Evolutionary conservation across 441 rosid species (phyloP).

Genomic region (Pelargonium fulgidum): DNA sequence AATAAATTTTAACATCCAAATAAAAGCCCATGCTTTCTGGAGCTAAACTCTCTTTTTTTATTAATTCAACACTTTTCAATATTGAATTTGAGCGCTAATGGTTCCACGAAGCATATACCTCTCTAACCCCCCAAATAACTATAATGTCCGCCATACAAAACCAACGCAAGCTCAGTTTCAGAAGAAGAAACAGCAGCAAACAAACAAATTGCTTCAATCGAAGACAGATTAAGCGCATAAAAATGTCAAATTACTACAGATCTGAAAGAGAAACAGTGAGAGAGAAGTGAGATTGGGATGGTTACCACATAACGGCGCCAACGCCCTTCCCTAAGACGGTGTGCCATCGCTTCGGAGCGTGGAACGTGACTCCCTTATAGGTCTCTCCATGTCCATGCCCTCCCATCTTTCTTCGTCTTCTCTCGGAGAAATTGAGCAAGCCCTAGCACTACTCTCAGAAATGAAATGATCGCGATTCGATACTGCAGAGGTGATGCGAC

Average conservation of each 20-base stretch:
- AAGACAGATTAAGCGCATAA: neutral
- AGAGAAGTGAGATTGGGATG: neutral
- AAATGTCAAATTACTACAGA: neutral
- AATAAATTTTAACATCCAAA: neutral
- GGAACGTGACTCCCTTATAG: slow-evolving; percentile 73
- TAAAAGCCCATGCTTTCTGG: neutral
- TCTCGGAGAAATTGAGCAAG: slow-evolving; percentile 13
- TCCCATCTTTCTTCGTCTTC: slow-evolving; percentile 28
- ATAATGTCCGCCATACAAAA: neutral
- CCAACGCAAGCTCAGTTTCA: neutral
- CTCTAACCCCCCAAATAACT: neutral
- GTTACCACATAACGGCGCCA: slow-evolving; percentile 90
- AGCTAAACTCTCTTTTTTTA: neutral
- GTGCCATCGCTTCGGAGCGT: slow-evolving; percentile 89
- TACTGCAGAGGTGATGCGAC: neutral
- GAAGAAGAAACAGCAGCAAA: neutral
- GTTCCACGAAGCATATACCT: neutral
- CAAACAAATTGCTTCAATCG: neutral
- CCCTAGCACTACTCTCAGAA: neutral
- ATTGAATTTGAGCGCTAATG: neutral
- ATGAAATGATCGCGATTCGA: neutral
- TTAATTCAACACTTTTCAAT: neutral
- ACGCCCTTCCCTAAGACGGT: slow-evolving; percentile 79
- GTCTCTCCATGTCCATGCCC: slow-evolving; percentile 64
- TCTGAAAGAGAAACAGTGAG: neutral